Evolutionary conservation across 1,139 yeast species (phyloP), one percentile per base, ranked within the genome.

Genomic region (Blastobotrys aristatus): DNA sequence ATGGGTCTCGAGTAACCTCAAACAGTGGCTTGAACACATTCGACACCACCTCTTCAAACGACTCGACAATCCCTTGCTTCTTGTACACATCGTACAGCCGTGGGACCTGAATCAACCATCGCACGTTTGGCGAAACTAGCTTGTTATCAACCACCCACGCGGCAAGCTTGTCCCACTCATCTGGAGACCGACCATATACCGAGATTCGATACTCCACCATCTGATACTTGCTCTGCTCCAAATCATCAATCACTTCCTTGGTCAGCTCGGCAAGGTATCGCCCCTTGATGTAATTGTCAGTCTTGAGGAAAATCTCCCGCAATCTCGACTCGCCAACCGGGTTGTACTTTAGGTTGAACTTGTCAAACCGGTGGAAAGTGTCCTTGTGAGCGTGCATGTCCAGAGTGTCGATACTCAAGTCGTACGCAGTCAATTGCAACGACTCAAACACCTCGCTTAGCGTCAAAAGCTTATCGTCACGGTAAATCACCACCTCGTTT

Each of bases 301-400:
- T 92, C 68, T 92, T 94, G 60, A 94, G 74, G 65, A 94, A 94
- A 48, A 94, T 92, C 64, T 92, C 97, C 68, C 98, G 80, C 64
- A 94, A 72, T 67, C 98, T 82, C 18, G 97, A 90, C 69, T 92
- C 98, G 21, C 99, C 99, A 60, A 94, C 85, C 18, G 99, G 99
- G 62, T 94, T 94, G 71, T 94, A 94, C 68, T 94, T 94, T 69
- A 94, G 75, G 66, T 94, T 94, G 75, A 94, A 94, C 69, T 94
- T 94, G 69, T 94, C 99, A 63, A 94, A 94, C 60, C 98, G 77
- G 68, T 94, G 98, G 76, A 94, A 94, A 0, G 97, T 84, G 63
- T 94, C 98, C 53, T 92, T 87, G 66, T 94, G 98, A 2, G 99
- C 97, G 68, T 94, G 99, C 99, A 94, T 94, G 68, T 94, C 98